Evolutionary conservation across 352 stramenopile genomes (phyloP).

Genomic region (Pelagophyceae sp.): DNA sequence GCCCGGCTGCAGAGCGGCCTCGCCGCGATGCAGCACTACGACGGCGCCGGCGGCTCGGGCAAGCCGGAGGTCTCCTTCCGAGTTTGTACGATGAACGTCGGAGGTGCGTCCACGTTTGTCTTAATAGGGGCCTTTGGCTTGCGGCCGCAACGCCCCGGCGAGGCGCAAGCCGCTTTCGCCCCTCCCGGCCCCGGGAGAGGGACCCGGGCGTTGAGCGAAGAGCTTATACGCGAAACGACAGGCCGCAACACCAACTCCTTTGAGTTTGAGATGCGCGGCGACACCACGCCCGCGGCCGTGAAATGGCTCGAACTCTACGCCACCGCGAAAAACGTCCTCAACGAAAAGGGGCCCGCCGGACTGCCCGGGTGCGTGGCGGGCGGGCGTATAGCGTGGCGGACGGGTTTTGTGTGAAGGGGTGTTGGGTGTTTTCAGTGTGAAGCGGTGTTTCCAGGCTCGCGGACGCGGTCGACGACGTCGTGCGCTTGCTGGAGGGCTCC

Average conservation of each 20-base stretch:
- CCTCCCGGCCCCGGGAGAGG: no score
- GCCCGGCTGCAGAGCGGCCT: no score
- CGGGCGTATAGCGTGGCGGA: background rate
- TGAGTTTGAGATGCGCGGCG: slow-evolving; percentile 9
- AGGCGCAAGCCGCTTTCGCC: no score
- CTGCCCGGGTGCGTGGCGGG: background rate
- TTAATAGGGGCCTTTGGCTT: no score
- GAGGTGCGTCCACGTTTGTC: no score
- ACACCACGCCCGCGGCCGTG: background rate
- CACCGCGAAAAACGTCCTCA: background rate
- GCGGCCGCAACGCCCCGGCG: no score
- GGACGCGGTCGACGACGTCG: background rate
- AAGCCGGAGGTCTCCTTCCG: no score
- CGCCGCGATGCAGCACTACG: no score
- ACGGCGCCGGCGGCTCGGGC: no score
- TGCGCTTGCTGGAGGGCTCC: background rate
- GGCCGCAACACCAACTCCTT: slow-evolving; percentile 1
- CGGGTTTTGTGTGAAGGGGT: background rate
- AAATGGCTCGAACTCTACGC: background rate
- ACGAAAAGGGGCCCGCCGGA: background rate
- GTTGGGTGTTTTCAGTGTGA: background rate
- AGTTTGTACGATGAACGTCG: background rate
- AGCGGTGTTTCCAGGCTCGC: background rate
- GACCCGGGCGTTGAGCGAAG: no score
- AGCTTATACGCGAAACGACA: no score